Base-by-base conservation (phyloP, 495 filamentous ascomycete species). In the Neurospora sp. region DNA sequence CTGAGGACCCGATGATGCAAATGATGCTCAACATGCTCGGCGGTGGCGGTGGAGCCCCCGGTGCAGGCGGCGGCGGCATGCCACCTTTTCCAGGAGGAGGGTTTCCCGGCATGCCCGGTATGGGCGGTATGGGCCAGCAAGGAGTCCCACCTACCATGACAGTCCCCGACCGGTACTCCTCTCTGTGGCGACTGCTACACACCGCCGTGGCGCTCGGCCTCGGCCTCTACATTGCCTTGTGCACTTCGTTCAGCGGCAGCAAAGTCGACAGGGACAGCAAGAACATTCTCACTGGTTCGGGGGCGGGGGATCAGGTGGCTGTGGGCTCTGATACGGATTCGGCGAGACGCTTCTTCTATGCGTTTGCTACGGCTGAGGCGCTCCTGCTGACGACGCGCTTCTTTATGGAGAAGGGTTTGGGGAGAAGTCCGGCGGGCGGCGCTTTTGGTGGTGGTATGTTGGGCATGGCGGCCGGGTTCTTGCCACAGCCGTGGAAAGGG, bases 321-420 rank as follows among this genome's bases (percentile, higher is more conserved):
- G 74, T 69, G 73, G 70, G 72, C 68, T 77, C 74, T 48, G 74
- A 71, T n/a, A 39, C 44, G 6, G 72, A 72, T 18, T 65, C 48
- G 27, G 74, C 74, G n/a, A 16, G 18, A 40, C 80, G 81, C 31
- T 97, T 96, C 82, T 88, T 91, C 76, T 87, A 91, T 71, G 81
- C 79, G 22, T 97, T 97, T 78, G 89, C 91, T 27, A 94, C 93
- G 3, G 92, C 89, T 12, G 93, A 97, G 84, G 80, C 94, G 71
- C 74, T 94, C 40, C 79, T 97, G 75, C 87, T 92, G 74, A 87
- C 87, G 9, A 87, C 87, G 31, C 83, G 92, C 74, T 90, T 89
- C 72, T 87, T 94, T 75, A 44, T 91, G 70, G 89, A 91, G 69
- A 87, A 85, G 12, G 72, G 72, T n/a, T 16, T 70, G 12, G 20